Evolutionary conservation across 176 grass and related monocot genomes (phyloP).

Genomic region (Aegilops sharonensis): DNA sequence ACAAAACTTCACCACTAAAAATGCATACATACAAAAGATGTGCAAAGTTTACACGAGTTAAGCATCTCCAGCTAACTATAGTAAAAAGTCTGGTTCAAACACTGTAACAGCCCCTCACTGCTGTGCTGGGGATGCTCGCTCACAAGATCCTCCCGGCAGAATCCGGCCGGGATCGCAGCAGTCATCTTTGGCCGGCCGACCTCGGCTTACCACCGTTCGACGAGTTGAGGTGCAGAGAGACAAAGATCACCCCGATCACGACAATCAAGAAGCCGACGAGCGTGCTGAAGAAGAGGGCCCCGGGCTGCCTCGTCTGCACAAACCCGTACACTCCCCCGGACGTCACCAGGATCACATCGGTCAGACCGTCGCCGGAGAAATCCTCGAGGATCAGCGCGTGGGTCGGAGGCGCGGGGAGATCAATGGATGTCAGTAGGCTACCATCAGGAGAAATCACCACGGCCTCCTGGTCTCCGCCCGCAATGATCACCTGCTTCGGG

Average conservation of each 20-base stretch:
- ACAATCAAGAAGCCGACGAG: constrained; percentile 88
- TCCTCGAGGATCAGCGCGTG: constrained; percentile 72
- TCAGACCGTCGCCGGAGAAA: constrained; percentile 82
- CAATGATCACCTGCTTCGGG: constrained; percentile 68
- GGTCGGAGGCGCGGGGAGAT: constrained; percentile 70
- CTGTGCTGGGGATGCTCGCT: background rate
- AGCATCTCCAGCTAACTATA: constrained; percentile 7
- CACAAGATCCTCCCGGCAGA: background rate
- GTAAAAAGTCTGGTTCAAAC: background rate
- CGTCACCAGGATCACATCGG: constrained; percentile 72
- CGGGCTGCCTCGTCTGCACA: constrained; percentile 83
- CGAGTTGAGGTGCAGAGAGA: constrained; percentile 85
- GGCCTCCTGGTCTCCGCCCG: constrained; percentile 75
- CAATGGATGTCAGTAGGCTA: constrained; percentile 63
- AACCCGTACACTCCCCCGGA: constrained; percentile 73
- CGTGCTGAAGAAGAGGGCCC: constrained; percentile 92
- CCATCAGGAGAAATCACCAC: constrained; percentile 78
- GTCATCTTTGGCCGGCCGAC: constrained; percentile 40
- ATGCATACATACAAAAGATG: background rate
- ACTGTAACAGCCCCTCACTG: background rate
- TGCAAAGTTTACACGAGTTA: background rate
- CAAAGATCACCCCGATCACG: constrained; percentile 81
- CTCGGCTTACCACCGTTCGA: constrained; percentile 54
- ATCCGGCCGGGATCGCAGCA: background rate
- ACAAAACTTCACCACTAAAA: background rate